A percentile compares a stretch with the other conserved stretches of the same genome.
Evolutionary conservation across 1,284 basidiomycete genomes (phyloP).

Genomic region (Paramarasmius palmivorus): DNA sequence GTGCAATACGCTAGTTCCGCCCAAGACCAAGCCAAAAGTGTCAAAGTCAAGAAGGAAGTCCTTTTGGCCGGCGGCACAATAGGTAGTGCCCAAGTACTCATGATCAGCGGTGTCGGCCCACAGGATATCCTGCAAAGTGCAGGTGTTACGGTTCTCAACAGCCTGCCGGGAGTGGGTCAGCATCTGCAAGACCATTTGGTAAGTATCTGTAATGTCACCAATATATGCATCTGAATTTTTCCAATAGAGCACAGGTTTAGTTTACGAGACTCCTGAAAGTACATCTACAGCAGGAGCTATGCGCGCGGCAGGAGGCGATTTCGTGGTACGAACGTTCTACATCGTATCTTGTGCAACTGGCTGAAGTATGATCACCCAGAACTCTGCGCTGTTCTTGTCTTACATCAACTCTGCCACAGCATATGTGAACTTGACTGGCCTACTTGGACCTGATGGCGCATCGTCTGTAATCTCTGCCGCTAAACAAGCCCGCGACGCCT

Average conservation of each 20-base stretch:
- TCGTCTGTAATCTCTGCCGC: slow-evolving; percentile 23
- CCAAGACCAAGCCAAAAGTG: slow-evolving; percentile 24
- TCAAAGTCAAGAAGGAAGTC: slow-evolving; percentile 53
- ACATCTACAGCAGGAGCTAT: slow-evolving; percentile 12
- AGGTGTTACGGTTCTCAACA: slow-evolving; percentile 42
- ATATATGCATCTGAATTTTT: background rate
- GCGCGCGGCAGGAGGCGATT: background rate
- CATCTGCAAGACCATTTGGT: slow-evolving; percentile 65
- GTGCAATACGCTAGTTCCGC: slow-evolving; percentile 8
- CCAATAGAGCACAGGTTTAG: background rate
- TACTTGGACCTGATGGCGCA: slow-evolving; percentile 36
- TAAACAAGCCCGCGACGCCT: slow-evolving; percentile 30
- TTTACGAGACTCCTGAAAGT: slow-evolving; percentile 18
- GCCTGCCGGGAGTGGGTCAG: slow-evolving; percentile 68
- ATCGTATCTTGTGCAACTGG: background rate
- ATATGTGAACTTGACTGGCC: slow-evolving; percentile 52
- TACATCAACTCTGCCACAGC: slow-evolving; percentile 43
- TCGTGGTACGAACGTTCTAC: background rate
- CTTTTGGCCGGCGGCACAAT: slow-evolving; percentile 56
- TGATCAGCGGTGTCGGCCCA: slow-evolving; percentile 67
- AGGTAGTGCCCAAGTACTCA: slow-evolving; percentile 58
- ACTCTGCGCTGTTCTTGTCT: slow-evolving; percentile 27
- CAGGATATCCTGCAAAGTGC: slow-evolving; percentile 43
- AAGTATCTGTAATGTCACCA: slow-evolving; percentile 15
- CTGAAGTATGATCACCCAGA: background rate